Conservation (phyloP, 495 filamentous ascomycete genomes). For the Podospora fimiseda region DNA sequence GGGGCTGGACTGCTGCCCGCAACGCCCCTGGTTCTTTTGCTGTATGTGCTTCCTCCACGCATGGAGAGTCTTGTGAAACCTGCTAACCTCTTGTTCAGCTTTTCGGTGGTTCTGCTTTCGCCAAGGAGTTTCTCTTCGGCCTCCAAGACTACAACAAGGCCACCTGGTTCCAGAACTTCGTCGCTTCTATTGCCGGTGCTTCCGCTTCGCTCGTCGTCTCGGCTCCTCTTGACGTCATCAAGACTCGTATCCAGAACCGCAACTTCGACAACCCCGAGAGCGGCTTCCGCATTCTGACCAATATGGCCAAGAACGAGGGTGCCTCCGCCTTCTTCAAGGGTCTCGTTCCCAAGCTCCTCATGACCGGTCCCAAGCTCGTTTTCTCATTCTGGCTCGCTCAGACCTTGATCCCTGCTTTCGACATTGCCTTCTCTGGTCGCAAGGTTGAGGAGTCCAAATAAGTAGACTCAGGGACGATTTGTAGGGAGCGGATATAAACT, state of each 20-base stretch:
- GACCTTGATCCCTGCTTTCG: constrained; percentile 69
- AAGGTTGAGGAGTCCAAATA: neutral
- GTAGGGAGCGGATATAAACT: neutral
- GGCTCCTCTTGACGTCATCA: constrained; percentile 95
- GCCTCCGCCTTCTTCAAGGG: constrained; percentile 92
- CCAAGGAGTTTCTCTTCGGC: constrained; percentile 89
- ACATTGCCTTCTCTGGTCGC: constrained; percentile 22
- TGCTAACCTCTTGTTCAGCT: constrained; percentile 50
- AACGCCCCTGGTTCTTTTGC: constrained; percentile 97
- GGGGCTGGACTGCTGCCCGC: constrained; percentile 94
- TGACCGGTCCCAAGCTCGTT: constrained; percentile 97
- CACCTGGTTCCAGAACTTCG: constrained; percentile 93
- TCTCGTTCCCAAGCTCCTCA: constrained; percentile 89
- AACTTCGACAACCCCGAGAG: constrained; percentile 98
- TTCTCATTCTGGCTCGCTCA: constrained; percentile 99
- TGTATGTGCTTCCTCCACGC: too few species aligned
- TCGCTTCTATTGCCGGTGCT: constrained; percentile 90
- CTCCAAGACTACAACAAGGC: constrained; percentile 91
- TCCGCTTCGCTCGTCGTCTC: constrained; percentile 89
- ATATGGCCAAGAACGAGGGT: constrained; percentile 89
- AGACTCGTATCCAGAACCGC: constrained; percentile 97
- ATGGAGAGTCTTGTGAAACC: too few species aligned
- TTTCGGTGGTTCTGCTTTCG: constrained; percentile 96
- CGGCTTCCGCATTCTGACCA: constrained; percentile 78
- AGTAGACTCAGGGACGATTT: neutral